Evolutionary conservation across 768 basidiomycete species (phyloP).

Genomic region (Sarcodon sp.): DNA sequence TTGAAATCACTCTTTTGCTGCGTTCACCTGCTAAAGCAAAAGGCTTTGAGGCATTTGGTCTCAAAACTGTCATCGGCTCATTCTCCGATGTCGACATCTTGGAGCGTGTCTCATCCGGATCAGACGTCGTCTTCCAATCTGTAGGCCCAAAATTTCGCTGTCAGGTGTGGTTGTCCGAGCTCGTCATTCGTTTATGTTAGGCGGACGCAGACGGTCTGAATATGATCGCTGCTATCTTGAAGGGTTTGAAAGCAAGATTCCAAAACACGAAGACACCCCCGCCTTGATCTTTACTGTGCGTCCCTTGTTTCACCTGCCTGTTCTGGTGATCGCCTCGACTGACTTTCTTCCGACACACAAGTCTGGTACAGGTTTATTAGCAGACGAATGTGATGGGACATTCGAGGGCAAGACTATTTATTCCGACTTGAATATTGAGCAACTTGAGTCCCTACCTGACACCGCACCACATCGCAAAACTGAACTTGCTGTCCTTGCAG

Average conservation of each 20-base stretch:
- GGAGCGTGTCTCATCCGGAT: constrained; percentile 22
- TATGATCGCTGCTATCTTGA: constrained; percentile 32
- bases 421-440: constrained; percentile 33
- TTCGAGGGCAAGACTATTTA: constrained; percentile 25
- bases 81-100: constrained; percentile 23
- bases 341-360: neutral
- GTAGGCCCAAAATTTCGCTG: constrained; percentile 5
- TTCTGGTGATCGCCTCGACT: neutral
- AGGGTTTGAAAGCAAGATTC: constrained; percentile 35
- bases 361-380: constrained; percentile 21
- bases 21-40: constrained; percentile 25
- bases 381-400: constrained; percentile 30
- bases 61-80: constrained; percentile 9
- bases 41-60: constrained; percentile 9
- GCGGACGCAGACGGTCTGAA: constrained; percentile 34
- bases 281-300: constrained; percentile 53
- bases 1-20: constrained; percentile 32
- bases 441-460: constrained; percentile 29
- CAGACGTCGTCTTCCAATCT: constrained; percentile 23
- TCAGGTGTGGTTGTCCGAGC: neutral
- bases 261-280: constrained; percentile 27
- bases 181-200: constrained; percentile 10
- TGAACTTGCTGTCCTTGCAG: constrained; percentile 32
- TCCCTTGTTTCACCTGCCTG: neutral
- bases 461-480: constrained; percentile 36